Percentiles rank a stretch among this genome's conserved stretches.
Evolutionary conservation across 176 grass and related monocot species (phyloP).

Genomic region (Triticum monococcum): DNA sequence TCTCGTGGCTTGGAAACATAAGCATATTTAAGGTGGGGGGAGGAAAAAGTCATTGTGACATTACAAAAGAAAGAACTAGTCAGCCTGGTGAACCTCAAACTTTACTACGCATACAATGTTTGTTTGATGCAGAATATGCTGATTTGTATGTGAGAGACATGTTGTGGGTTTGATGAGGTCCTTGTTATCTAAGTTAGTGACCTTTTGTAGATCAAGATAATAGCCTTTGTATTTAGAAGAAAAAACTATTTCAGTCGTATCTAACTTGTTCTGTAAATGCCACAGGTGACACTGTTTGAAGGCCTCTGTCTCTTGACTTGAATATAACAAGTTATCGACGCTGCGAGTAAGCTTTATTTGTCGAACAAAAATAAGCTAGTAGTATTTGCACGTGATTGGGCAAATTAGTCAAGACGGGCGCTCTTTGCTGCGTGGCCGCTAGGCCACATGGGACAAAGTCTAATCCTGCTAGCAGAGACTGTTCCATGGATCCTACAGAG

Average conservation of each 20-base stretch:
- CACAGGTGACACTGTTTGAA: constrained; percentile 27
- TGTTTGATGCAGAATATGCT: constrained; percentile 2
- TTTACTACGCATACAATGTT: not conserved
- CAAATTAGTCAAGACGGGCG: constrained; percentile 91
- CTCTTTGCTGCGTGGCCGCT: constrained; percentile 93
- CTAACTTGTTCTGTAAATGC: constrained; percentile 28
- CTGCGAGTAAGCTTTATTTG: not conserved
- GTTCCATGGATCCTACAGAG: constrained; percentile 85
- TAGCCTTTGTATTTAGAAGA: not conserved
- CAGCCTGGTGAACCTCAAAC: not conserved
- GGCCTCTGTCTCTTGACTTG: not conserved
- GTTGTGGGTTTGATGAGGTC: not conserved
- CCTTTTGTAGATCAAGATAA: not conserved
- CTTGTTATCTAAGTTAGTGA: not conserved
- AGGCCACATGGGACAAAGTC: constrained; percentile 98
- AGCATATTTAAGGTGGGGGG: not conserved
- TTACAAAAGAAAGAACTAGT: not conserved
- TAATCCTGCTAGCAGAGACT: constrained; percentile 55
- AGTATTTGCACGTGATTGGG: constrained; percentile 32
- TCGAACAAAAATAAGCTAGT: constrained; percentile 20
- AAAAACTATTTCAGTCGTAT: not conserved
- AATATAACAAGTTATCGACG: not conserved
- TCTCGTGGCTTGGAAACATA: constrained; percentile 2
- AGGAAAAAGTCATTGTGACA: not conserved
- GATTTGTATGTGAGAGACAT: not conserved